Evolutionary conservation across 371 early-diverging fungal genomes (phyloP).

Genomic region (Lichtheimia hyalospora): DNA sequence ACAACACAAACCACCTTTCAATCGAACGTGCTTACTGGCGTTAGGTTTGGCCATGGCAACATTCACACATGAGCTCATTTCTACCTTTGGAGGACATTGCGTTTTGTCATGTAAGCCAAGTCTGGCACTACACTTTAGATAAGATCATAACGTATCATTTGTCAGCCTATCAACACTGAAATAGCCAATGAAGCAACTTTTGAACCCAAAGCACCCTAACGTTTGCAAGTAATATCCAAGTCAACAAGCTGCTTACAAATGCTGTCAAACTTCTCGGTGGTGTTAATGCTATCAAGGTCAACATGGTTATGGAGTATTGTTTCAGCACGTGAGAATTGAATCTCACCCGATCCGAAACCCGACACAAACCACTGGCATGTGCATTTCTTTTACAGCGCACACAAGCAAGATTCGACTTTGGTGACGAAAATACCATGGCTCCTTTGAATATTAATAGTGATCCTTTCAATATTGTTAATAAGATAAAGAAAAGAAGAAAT

Average conservation of each 20-base stretch:
- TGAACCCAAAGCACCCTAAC: slow-evolving; percentile 99
- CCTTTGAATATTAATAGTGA: too few species aligned
- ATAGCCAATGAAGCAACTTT: slow-evolving; percentile 98
- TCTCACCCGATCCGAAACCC: too few species aligned
- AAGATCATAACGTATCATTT: slow-evolving; percentile 89
- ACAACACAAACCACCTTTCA: too few species aligned
- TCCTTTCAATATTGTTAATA: slow-evolving; percentile 5
- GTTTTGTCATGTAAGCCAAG: slow-evolving; percentile 82
- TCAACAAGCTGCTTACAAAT: slow-evolving; percentile 98
- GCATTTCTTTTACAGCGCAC: too few species aligned
- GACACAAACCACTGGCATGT: too few species aligned
- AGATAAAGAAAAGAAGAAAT: background rate
- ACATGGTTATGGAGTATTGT: slow-evolving; percentile 33
- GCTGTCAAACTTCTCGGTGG: slow-evolving; percentile 96
- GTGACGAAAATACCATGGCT: too few species aligned
- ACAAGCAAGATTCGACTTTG: too few species aligned
- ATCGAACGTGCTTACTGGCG: slow-evolving; percentile 69
- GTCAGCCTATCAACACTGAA: slow-evolving; percentile 96
- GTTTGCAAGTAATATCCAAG: slow-evolving; percentile 84
- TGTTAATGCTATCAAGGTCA: slow-evolving; percentile 92
- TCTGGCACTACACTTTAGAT: slow-evolving; percentile 77
- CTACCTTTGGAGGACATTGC: slow-evolving; percentile 94
- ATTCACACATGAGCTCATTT: slow-evolving; percentile 89
- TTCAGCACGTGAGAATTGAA: too few species aligned
- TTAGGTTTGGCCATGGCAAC: slow-evolving; percentile 88